These are phyloP conservation scores for Botryobasidium botryosum DNA, from an alignment of 768 basidiomycete species.

Conservation along the genomic window DNA sequence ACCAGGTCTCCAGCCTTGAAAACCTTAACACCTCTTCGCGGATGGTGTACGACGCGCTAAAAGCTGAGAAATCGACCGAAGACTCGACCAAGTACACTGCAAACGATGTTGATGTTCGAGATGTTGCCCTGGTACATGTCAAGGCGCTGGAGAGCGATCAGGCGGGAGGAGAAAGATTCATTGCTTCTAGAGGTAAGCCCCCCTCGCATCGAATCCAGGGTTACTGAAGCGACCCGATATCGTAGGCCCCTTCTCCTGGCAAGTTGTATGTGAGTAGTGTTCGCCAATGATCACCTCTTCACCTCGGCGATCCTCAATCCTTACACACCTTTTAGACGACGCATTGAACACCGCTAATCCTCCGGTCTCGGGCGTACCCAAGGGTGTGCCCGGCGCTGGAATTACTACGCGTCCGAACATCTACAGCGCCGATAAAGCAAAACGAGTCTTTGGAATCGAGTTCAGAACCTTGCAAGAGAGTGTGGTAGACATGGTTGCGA, in stretches of 20 bases:
- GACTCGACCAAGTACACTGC: not conserved
- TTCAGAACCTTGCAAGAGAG: slow-evolving; percentile 7
- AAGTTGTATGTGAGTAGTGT: slow-evolving; percentile 9
- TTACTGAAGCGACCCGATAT: no score
- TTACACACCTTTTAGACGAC: not conserved
- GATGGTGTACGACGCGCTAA: slow-evolving; percentile 1
- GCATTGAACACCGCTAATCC: not conserved
- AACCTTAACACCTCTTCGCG: slow-evolving; percentile 19
- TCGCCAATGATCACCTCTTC: not conserved
- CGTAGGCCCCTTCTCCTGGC: slow-evolving; percentile 8
- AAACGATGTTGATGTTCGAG: slow-evolving; percentile 19
- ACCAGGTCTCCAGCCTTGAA: slow-evolving; percentile 7
- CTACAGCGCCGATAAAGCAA: slow-evolving; percentile 5
- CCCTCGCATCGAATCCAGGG: no score
- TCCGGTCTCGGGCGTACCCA: slow-evolving; percentile 7
- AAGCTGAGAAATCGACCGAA: not conserved
- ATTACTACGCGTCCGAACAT: not conserved
- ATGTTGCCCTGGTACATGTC: slow-evolving; percentile 17
- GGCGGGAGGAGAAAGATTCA: slow-evolving; percentile 14
- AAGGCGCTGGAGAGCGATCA: slow-evolving; percentile 11
- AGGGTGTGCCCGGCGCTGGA: slow-evolving; percentile 5
- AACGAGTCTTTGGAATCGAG: slow-evolving; percentile 9
- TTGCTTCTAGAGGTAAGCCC: no score
- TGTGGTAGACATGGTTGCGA: not conserved
- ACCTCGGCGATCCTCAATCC: not conserved